A percentile compares a stretch with the other conserved stretches of the same genome.
phyloP scores from a whole-genome alignment of 805 yeast genomes.

The Saturnispora bothae region DNA sequence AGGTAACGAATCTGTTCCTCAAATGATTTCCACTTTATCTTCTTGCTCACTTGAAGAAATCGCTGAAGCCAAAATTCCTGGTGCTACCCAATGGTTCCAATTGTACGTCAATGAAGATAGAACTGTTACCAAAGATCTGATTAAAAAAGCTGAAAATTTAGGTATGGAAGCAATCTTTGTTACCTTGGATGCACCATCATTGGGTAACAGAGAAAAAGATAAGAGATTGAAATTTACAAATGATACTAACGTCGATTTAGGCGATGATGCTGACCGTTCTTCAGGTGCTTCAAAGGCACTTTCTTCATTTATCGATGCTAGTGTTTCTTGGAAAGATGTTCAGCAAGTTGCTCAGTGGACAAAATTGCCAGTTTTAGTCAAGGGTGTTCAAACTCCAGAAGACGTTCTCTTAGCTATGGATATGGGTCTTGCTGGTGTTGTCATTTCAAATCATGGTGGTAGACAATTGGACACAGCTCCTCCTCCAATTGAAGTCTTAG shows the following conservation, averaged over 20 bases:
- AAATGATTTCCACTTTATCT: slow-evolving; percentile 90
- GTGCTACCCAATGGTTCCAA: slow-evolving; percentile 83
- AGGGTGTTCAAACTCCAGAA: slow-evolving; percentile 78
- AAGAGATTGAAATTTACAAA: slow-evolving; percentile 24
- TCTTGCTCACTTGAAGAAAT: slow-evolving; percentile 84
- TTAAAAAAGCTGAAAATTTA: slow-evolving; percentile 60
- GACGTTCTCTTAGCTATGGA: slow-evolving; percentile 69
- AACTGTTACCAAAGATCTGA: slow-evolving; percentile 45
- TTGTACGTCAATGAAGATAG: slow-evolving; percentile 75
- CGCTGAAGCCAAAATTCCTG: slow-evolving; percentile 51
- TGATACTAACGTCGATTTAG: slow-evolving; percentile 37
- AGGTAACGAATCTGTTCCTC: slow-evolving; percentile 57
- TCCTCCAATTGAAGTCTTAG: slow-evolving; percentile 66
- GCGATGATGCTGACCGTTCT: slow-evolving; percentile 44
- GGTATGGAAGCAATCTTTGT: slow-evolving; percentile 78
- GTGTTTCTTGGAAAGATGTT: slow-evolving; percentile 56
- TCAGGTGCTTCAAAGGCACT: slow-evolving; percentile 85
- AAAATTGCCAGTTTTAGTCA: slow-evolving; percentile 56
- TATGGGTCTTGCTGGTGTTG: slow-evolving; percentile 66
- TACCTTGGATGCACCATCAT: slow-evolving; percentile 87
- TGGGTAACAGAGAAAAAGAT: slow-evolving; percentile 79
- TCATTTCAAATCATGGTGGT: slow-evolving; percentile 84
- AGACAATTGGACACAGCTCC: slow-evolving; percentile 75
- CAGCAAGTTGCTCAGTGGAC: slow-evolving; percentile 45
- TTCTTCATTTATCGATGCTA: slow-evolving; percentile 72